phyloP scores from a whole-genome alignment of 176 grass and related monocot species.

The Rhipidocladum racemiflorum region DNA sequence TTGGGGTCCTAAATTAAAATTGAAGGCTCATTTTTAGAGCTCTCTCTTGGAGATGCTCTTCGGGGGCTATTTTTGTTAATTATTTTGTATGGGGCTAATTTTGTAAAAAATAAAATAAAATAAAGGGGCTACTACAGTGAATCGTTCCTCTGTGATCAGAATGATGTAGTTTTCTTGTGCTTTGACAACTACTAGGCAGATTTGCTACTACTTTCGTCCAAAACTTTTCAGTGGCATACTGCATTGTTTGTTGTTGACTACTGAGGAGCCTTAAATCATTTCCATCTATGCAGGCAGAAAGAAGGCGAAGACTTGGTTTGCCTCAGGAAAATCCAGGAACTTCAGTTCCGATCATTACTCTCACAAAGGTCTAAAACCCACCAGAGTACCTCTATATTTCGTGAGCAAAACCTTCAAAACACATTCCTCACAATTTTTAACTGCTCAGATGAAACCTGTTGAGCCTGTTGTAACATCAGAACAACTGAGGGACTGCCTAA shows the following conservation, averaged over 20 bases:
- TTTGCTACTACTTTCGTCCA: not conserved
- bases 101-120: too few relatives aligned
- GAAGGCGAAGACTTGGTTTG: conserved; percentile 58
- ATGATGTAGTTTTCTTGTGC: not conserved
- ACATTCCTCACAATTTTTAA: conserved; percentile 21
- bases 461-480: conserved; percentile 46
- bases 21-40: too few relatives aligned
- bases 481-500: conserved; percentile 64
- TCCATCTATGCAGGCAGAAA: conserved; percentile 59
- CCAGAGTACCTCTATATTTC: not conserved
- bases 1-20: too few relatives aligned
- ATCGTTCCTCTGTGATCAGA: not conserved
- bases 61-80: too few relatives aligned
- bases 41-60: too few relatives aligned
- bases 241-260: not conserved
- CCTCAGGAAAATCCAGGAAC: conserved; percentile 38
- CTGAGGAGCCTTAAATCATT: not conserved
- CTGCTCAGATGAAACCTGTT: conserved; percentile 42
- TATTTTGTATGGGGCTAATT: too few relatives aligned
- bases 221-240: not conserved
- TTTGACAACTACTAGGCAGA: not conserved
- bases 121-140: too few relatives aligned
- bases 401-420: not conserved
- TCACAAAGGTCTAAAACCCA: conserved; percentile 39
- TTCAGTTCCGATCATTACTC: conserved; percentile 27